Percentiles rank a stretch among this genome's conserved stretches.
phyloP scores from a whole-genome alignment of 1,284 basidiomycete genomes.

The Rhodotorula sp. region DNA sequence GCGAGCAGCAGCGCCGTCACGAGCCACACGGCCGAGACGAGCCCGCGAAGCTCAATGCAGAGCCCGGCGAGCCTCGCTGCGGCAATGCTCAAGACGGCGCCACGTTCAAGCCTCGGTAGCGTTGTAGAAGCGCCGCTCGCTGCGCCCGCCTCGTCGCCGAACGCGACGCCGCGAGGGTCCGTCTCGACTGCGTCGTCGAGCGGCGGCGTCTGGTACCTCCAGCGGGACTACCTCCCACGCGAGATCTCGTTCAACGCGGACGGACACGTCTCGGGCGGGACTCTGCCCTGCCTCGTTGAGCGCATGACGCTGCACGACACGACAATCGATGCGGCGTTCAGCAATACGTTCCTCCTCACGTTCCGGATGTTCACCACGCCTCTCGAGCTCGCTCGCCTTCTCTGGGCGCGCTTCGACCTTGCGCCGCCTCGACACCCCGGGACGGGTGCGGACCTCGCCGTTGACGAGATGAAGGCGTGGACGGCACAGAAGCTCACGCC shows the following conservation, averaged over 20 bases:
- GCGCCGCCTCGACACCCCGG: slow-evolving; percentile 48
- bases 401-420: slow-evolving; percentile 81
- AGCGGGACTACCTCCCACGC: slow-evolving; percentile 70
- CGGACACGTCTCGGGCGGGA: slow-evolving; percentile 86
- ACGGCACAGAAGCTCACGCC: slow-evolving; percentile 82
- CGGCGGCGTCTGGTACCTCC: slow-evolving; percentile 49
- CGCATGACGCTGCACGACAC: slow-evolving; percentile 95
- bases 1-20: slow-evolving; percentile 17
- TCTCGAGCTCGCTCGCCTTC: slow-evolving; percentile 68
- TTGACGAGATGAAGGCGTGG: slow-evolving; percentile 73
- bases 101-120: slow-evolving; percentile 6
- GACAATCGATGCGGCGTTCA: slow-evolving; percentile 74
- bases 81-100: neutral
- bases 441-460: slow-evolving; percentile 48
- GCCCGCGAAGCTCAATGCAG: slow-evolving; percentile 20
- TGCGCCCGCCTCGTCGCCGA: neutral
- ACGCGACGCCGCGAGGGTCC: slow-evolving; percentile 1
- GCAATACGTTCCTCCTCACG: slow-evolving; percentile 88
- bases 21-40: slow-evolving; percentile 24
- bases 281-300: slow-evolving; percentile 82
- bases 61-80: neutral
- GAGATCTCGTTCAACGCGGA: slow-evolving; percentile 90
- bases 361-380: slow-evolving; percentile 92
- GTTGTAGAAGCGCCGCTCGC: neutral
- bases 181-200: neutral